Conservation (phyloP, 805 yeast genomes). For the Cyberlindnera veronae region DNA sequence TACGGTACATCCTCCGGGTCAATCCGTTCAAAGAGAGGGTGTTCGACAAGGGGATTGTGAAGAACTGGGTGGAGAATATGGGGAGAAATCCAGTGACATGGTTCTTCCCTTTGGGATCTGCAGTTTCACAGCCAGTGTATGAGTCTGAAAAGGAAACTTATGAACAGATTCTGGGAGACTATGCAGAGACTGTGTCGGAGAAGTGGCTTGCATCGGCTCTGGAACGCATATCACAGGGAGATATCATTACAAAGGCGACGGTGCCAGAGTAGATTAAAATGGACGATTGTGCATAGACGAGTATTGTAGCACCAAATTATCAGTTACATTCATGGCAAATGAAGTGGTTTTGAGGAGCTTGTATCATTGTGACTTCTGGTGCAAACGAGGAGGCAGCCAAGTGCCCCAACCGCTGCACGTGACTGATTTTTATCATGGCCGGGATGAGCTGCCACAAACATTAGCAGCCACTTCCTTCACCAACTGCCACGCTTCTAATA, state of each 20-base stretch:
- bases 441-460: too few relatives aligned
- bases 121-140: constrained; percentile 6
- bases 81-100: constrained; percentile 29
- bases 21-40: constrained; percentile 17
- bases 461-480: too few relatives aligned
- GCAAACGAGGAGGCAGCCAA: too few relatives aligned
- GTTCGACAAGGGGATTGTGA: constrained; percentile 21
- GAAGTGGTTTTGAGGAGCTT: too few relatives aligned
- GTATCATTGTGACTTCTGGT: too few relatives aligned
- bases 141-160: constrained; percentile 8
- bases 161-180: constrained; percentile 26
- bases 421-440: too few relatives aligned
- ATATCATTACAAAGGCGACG: constrained; percentile 17
- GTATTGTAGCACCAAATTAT: too few relatives aligned
- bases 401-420: too few relatives aligned
- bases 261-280: constrained; percentile 6
- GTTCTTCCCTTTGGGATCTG: constrained; percentile 29
- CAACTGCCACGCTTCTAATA: too few relatives aligned
- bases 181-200: constrained; percentile 20
- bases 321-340: too few relatives aligned
- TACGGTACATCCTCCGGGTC: constrained; percentile 39
- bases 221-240: constrained; percentile 28
- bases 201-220: constrained; percentile 21
- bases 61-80: constrained; percentile 29
- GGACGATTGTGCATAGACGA: too few relatives aligned